Conservation (phyloP, 2,329 filamentous ascomycete species). For the Diaporthe vaccinii region DNA sequence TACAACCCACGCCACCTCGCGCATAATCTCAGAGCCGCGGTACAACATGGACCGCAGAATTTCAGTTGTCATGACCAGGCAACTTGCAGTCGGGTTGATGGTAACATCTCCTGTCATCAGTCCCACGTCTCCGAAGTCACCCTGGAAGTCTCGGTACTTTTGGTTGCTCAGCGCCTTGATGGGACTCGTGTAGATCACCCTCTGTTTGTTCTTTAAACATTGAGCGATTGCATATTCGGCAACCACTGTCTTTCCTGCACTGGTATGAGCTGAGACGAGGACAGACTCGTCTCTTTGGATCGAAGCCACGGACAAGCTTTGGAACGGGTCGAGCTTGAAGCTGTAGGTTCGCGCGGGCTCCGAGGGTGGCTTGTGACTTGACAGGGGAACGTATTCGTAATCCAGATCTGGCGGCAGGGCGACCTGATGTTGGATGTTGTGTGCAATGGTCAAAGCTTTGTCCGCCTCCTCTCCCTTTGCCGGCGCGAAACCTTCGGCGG, state of each 20-base stretch:
- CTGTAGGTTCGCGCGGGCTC: constrained; percentile 86
- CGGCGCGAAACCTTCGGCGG: constrained; percentile 76
- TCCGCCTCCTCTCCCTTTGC: constrained; percentile 71
- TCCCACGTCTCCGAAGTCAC: constrained; percentile 95
- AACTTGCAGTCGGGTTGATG: constrained; percentile 98
- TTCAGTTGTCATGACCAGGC: constrained; percentile 98
- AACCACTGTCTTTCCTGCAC: constrained; percentile 97
- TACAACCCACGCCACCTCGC: constrained; percentile 97
- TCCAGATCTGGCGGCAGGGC: constrained; percentile 93
- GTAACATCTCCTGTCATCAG: constrained; percentile 99
- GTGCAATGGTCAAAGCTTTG: constrained; percentile 79
- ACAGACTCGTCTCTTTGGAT: constrained; percentile 98
- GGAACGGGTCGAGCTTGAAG: constrained; percentile 97
- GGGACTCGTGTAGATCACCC: constrained; percentile 98
- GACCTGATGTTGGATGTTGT: constrained; percentile 99
- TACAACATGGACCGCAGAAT: constrained; percentile 99
- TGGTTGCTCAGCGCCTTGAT: constrained; percentile 99
- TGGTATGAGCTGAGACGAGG: constrained; percentile 95
- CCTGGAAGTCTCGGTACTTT: constrained; percentile 96
- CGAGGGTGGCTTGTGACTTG: constrained; percentile 90
- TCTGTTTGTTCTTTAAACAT: constrained; percentile 95
- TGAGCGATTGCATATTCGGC: constrained; percentile 99
- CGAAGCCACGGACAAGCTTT: constrained; percentile 92
- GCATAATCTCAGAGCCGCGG: constrained; percentile 98
- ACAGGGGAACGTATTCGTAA: constrained; percentile 95